These are phyloP conservation scores for Durotheca rogersii DNA, from an alignment of 495 filamentous ascomycete species.

Conservation along the genomic window DNA sequence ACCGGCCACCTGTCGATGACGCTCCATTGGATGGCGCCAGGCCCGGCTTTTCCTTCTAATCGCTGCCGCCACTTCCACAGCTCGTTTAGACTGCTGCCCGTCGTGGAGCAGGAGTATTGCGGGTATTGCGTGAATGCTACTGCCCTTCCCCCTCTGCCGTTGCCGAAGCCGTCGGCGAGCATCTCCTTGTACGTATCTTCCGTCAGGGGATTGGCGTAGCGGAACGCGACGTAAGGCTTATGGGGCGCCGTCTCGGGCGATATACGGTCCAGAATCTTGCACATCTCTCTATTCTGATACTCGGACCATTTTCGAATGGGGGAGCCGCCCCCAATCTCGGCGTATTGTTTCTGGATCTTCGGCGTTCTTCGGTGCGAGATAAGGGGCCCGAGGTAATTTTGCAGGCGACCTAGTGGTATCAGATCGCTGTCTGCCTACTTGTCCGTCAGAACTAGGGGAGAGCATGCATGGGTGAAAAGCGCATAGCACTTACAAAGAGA, in stretches of 20 bases:
- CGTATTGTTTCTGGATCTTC: constrained; percentile 94
- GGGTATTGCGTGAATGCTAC: constrained; percentile 99
- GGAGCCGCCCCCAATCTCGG: constrained; percentile 92
- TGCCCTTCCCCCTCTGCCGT: constrained; percentile 81
- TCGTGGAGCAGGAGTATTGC: constrained; percentile 98
- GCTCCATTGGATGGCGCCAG: constrained; percentile 85
- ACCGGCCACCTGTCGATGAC: constrained; percentile 97
- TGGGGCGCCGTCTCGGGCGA: constrained; percentile 94
- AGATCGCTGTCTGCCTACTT: constrained; percentile 84
- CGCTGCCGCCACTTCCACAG: constrained; percentile 94
- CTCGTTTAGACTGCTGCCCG: constrained; percentile 93
- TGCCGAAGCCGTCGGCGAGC: constrained; percentile 84
- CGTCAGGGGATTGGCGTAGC: constrained; percentile 90
- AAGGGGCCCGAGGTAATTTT: constrained; percentile 84
- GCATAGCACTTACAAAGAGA: constrained; percentile 68
- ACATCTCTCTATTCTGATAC: constrained; percentile 88
- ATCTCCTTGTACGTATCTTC: constrained; percentile 86
- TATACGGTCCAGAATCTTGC: constrained; percentile 86
- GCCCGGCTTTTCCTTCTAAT: constrained; percentile 71
- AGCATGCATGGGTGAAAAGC: not conserved
- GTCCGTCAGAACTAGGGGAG: constrained; percentile 13
- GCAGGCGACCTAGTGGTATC: constrained; percentile 92
- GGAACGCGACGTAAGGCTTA: constrained; percentile 98
- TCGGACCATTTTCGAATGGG: constrained; percentile 98
- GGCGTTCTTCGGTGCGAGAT: constrained; percentile 85